A percentile compares a stretch with the other conserved stretches of the same genome.
Evolutionary conservation across 2,329 filamentous ascomycete genomes (phyloP).

Genomic region (Gremmenia infestans): DNA sequence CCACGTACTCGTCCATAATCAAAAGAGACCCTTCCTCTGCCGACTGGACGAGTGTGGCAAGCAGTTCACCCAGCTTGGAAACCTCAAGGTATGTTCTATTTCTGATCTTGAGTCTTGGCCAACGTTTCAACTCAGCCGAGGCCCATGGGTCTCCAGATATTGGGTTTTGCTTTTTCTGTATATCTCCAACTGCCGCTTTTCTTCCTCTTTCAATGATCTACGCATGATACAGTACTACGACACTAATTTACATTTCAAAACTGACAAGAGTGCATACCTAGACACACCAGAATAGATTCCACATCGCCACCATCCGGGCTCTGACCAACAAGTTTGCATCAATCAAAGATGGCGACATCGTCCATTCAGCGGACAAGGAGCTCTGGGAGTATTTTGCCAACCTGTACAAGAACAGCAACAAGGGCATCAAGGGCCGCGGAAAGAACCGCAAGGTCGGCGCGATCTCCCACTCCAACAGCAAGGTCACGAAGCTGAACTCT

Average conservation of each 20-base stretch:
- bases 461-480: neutral
- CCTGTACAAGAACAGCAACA: conserved; percentile 97
- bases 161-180: conserved; percentile 2
- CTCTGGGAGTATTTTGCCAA: conserved; percentile 79
- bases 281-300: conserved; percentile 94
- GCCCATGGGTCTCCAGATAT: conserved; percentile 7
- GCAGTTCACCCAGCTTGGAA: conserved; percentile 83
- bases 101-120: neutral
- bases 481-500: conserved; percentile 1
- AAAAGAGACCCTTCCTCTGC: conserved; percentile 75
- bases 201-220: neutral
- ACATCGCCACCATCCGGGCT: conserved; percentile 64
- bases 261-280: conserved; percentile 31
- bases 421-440: conserved; percentile 93
- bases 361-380: conserved; percentile 65
- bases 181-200: conserved; percentile 4
- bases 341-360: conserved; percentile 53
- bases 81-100: conserved; percentile 65
- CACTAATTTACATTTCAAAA: neutral
- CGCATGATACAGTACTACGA: neutral
- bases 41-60: conserved; percentile 80
- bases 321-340: conserved; percentile 68
- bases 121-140: conserved; percentile 14
- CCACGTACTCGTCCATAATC: conserved; percentile 75
- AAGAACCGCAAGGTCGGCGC: conserved; percentile 66